Conservation (phyloP, 305 asterid genomes). For the Fraxinus latifolia region DNA sequence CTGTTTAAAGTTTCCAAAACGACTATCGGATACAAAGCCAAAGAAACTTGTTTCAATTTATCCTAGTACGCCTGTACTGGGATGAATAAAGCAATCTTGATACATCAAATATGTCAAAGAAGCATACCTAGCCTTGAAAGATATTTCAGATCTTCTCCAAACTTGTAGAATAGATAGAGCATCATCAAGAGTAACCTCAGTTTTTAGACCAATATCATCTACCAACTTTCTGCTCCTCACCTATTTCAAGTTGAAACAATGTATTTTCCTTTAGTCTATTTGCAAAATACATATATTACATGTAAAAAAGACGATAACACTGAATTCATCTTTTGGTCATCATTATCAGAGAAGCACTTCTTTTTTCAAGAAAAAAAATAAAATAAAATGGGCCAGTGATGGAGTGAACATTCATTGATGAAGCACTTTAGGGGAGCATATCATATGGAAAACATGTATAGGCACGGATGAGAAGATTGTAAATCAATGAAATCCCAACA, state of each 20-base stretch:
- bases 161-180: constrained; percentile 52
- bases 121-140: constrained; percentile 73
- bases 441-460: constrained; percentile 8
- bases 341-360: constrained; percentile 4
- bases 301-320: constrained; percentile 8
- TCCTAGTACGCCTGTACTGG: background rate
- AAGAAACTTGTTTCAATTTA: background rate
- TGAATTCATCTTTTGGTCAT: constrained; percentile 3
- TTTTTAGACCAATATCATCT: constrained; percentile 65
- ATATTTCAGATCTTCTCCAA: constrained; percentile 60
- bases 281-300: constrained; percentile 2
- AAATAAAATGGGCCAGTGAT: background rate
- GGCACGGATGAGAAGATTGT: constrained; percentile 6
- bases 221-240: constrained; percentile 72
- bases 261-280: constrained; percentile 24
- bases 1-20: background rate
- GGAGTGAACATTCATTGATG: constrained; percentile 15
- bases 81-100: constrained; percentile 15
- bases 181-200: constrained; percentile 65
- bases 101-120: constrained; percentile 5
- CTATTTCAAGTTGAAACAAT: constrained; percentile 44
- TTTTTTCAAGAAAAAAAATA: background rate
- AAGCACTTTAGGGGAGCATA: constrained; percentile 11
- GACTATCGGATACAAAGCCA: constrained; percentile 13
- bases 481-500: background rate